Base-by-base conservation (phyloP, 345 rosid species). In the Heritiera fomes region DNA sequence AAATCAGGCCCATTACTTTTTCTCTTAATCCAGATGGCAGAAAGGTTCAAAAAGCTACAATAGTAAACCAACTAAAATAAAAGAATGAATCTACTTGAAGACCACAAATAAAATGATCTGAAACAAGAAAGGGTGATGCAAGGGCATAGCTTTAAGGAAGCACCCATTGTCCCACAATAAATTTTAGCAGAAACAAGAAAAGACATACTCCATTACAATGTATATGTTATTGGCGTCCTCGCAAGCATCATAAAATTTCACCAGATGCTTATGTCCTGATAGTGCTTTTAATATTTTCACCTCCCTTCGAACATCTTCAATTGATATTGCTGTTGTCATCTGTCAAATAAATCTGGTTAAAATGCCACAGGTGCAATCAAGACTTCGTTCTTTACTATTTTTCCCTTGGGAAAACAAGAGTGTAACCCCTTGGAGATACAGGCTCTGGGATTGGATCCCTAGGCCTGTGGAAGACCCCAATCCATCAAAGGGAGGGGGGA, bases 291-390 rank as follows among this genome's bases (percentile, higher is more conserved):
- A 76, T 75, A 93, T 86, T 82, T 91, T 93, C 78, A 93, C 97
- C 85, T 93, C 97, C 86, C 95, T 87, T 23, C 95, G 95, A 77
- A 93, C 97, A 84, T 93, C 97, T 88, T 93, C 97, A 78, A 93
- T 91, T 15, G 97, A 84, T 38, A 93, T 91, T 45, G 95, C 91
- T 65, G 97, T 93, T 46, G 95, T 93, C 97, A 93, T 93, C 97
- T 93, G 90, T 70, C 84, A 89, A 82, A 68, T 23, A 82, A 82
- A 60, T 52, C 68, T 72, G 34, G 60, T 86, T 49, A 85, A 78
- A 71, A 70, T 61, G 59, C 56, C 77, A 49, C 9, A 32, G 43
- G 43, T 55, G 32, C 49, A 70, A 56, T 64, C 43, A 60, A 55
- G 6, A 38, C n/a, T 10, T 71, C 66, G 67, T 40, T 61, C 62